Conservation (phyloP, 305 asterid genomes). For the Fraxinus xanthoxyloides region DNA sequence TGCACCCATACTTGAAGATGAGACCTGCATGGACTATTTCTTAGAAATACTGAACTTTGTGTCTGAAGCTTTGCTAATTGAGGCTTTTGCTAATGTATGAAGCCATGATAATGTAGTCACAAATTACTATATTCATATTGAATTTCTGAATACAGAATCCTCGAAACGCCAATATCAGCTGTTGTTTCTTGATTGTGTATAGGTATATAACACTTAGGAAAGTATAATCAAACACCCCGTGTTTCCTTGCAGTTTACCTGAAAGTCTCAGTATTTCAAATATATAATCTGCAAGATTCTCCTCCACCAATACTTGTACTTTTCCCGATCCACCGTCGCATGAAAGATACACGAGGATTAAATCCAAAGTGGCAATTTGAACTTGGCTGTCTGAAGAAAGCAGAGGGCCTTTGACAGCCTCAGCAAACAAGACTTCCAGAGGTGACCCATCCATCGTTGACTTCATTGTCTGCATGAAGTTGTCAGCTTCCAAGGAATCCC, state of each 20-base stretch:
- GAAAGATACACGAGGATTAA: conserved; percentile 60
- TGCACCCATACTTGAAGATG: not conserved
- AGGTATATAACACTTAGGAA: not conserved
- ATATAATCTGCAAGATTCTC: conserved; percentile 84
- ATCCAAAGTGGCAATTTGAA: conserved; percentile 78
- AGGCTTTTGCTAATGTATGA: not conserved
- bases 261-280: conserved; percentile 84
- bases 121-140: not conserved
- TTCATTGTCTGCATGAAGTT: conserved; percentile 56
- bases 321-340: conserved; percentile 45
- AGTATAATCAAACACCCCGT: conserved; percentile 15
- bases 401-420: conserved; percentile 94
- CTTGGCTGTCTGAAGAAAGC: conserved; percentile 88
- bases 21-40: not conserved
- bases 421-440: conserved; percentile 73
- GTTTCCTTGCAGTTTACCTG: conserved; percentile 50
- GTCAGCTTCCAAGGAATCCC: conserved; percentile 47
- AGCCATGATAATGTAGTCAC: not conserved
- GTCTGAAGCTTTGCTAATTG: not conserved
- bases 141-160: not conserved
- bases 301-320: conserved; percentile 58
- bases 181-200: not conserved
- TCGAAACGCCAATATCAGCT: not conserved
- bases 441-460: conserved; percentile 38
- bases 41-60: not conserved